These are phyloP conservation scores for Aspergillus sp. DNA, from an alignment of 2,329 filamentous ascomycete genomes.

Conservation along the genomic window DNA sequence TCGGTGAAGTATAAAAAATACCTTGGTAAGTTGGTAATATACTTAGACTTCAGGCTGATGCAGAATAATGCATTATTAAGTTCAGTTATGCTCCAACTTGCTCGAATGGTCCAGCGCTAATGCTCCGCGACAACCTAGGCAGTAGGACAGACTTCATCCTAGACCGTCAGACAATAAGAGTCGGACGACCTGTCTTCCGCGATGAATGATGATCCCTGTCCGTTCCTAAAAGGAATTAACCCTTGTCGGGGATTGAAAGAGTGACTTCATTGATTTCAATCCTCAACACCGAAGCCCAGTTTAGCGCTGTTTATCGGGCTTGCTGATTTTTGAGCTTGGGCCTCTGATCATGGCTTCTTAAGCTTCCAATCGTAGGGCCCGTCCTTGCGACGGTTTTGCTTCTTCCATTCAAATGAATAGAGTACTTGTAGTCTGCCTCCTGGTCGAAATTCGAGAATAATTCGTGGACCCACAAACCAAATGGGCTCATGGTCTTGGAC, in stretches of 20 bases:
- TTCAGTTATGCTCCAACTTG: background rate
- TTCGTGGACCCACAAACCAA: background rate
- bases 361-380: background rate
- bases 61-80: background rate
- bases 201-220: conserved; percentile 7
- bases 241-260: conserved; percentile 5
- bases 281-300: background rate
- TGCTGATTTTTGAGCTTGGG: conserved; percentile 7
- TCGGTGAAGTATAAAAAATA: background rate
- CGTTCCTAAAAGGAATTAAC: conserved; percentile 5
- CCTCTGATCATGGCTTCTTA: background rate
- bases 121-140: background rate
- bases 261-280: conserved; percentile 1
- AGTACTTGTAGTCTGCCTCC: background rate
- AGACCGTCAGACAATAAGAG: background rate
- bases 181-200: background rate
- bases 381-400: background rate
- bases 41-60: background rate
- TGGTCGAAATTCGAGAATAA: background rate
- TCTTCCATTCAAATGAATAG: background rate
- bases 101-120: background rate
- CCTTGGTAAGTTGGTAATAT: background rate
- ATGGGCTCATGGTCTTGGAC: background rate
- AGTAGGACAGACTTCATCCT: background rate
- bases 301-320: conserved; percentile 3